A percentile compares a stretch with the other conserved stretches of the same genome.
These are phyloP conservation scores for Sarocladiaceae sp. DNA, from an alignment of 2,329 filamentous ascomycete species.

Conservation along the genomic window DNA sequence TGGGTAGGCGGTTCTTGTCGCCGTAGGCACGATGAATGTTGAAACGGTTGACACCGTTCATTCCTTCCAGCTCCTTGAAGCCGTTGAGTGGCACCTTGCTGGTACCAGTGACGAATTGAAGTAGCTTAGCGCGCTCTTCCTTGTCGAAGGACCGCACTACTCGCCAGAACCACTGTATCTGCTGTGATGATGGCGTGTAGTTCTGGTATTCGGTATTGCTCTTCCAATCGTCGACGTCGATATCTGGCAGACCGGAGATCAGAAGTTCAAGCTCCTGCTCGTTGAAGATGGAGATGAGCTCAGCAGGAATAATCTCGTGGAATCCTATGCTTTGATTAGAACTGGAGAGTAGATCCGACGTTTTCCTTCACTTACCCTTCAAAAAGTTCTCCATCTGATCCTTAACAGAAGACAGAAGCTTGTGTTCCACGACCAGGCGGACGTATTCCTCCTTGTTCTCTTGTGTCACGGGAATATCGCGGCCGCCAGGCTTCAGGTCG, in stretches of 20 bases:
- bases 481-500: conserved; percentile 80
- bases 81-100: conserved; percentile 97
- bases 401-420: conserved; percentile 83
- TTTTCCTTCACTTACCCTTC: conserved; percentile 49
- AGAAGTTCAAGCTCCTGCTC: conserved; percentile 95
- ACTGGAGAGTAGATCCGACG: neutral
- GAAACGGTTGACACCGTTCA: conserved; percentile 97
- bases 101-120: conserved; percentile 97
- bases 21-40: conserved; percentile 98
- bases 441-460: conserved; percentile 99
- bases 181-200: conserved; percentile 86
- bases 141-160: conserved; percentile 96
- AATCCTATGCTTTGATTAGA: conserved; percentile 54
- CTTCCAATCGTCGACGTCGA: conserved; percentile 98
- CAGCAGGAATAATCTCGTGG: conserved; percentile 94
- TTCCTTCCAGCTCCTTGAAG: conserved; percentile 97
- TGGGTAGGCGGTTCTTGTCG: conserved; percentile 90
- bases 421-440: conserved; percentile 88
- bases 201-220: conserved; percentile 98
- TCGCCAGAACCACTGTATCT: conserved; percentile 99
- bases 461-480: conserved; percentile 88
- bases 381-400: conserved; percentile 93
- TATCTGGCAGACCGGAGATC: conserved; percentile 94
- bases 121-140: conserved; percentile 92
- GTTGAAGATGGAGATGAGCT: conserved; percentile 94